Evolutionary conservation across 2,329 filamentous ascomycete genomes (phyloP).

Genomic region (Talaromyces sp.): DNA sequence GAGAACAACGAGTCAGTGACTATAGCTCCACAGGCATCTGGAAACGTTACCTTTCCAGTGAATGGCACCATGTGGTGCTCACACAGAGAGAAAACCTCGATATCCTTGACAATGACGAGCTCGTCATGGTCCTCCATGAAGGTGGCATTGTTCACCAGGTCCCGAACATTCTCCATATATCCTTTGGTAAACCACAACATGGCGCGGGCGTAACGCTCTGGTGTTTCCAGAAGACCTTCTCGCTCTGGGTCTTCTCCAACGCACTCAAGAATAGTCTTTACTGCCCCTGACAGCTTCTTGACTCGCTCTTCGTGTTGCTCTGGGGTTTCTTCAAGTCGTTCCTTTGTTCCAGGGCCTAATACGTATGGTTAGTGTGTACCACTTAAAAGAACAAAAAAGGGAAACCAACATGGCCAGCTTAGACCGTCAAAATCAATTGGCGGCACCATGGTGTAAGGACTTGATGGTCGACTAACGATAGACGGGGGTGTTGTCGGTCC

Average conservation of each 20-base stretch:
- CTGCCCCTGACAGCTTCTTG: constrained; percentile 58
- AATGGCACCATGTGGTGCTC: constrained; percentile 98
- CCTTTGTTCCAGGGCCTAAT: constrained; percentile 43
- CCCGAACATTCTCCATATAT: constrained; percentile 88
- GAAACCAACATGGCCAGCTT: constrained; percentile 47
- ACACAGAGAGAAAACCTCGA: constrained; percentile 89
- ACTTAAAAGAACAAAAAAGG: background rate
- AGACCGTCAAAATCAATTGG: constrained; percentile 50
- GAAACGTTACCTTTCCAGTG: constrained; percentile 70
- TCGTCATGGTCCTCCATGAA: constrained; percentile 97
- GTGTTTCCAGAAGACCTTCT: constrained; percentile 61
- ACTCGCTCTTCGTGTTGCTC: constrained; percentile 54
- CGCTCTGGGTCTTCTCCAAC: constrained; percentile 62
- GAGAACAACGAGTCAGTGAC: constrained; percentile 10
- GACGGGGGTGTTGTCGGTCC: constrained; percentile 47
- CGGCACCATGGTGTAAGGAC: constrained; percentile 46
- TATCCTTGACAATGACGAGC: constrained; percentile 96
- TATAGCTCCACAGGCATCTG: constrained; percentile 9
- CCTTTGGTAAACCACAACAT: constrained; percentile 95
- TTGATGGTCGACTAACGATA: constrained; percentile 46
- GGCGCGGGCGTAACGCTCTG: constrained; percentile 87
- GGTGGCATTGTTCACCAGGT: constrained; percentile 88
- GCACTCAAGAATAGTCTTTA: constrained; percentile 60
- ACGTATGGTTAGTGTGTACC: constrained; percentile 11
- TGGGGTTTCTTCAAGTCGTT: constrained; percentile 52